These are phyloP conservation scores for Evernia prunastri DNA, from an alignment of 495 filamentous ascomycete genomes.

Conservation along the genomic window DNA sequence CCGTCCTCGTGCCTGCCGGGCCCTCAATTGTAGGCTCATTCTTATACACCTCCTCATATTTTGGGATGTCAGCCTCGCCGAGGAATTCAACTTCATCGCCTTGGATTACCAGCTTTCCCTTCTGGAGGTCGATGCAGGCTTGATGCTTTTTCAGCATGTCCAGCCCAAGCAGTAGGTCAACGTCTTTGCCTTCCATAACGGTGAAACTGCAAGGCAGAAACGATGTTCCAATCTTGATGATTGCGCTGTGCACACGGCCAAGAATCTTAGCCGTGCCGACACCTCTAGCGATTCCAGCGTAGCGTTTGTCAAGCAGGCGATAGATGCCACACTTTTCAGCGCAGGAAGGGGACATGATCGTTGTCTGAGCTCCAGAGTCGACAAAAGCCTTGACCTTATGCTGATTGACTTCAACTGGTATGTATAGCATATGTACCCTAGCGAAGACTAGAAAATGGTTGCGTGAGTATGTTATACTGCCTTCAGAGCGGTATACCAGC, in stretches of 20 bases:
- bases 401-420: slow-evolving; percentile 91
- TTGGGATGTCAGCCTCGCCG: slow-evolving; percentile 88
- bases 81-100: slow-evolving; percentile 83
- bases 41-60: slow-evolving; percentile 61
- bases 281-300: slow-evolving; percentile 82
- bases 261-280: slow-evolving; percentile 93
- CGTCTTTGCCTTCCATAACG: slow-evolving; percentile 99
- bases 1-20: slow-evolving; percentile 77
- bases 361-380: slow-evolving; percentile 95
- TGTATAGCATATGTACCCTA: slow-evolving; percentile 89
- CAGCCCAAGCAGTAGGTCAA: slow-evolving; percentile 88
- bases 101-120: slow-evolving; percentile 76
- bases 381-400: slow-evolving; percentile 92
- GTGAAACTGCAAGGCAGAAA: slow-evolving; percentile 93
- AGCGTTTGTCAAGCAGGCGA: slow-evolving; percentile 90
- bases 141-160: slow-evolving; percentile 96
- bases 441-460: slow-evolving; percentile 65
- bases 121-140: slow-evolving; percentile 80
- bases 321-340: slow-evolving; percentile 91
- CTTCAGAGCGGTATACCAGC: neutral
- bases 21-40: slow-evolving; percentile 83
- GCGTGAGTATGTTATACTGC: slow-evolving; percentile 22
- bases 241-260: slow-evolving; percentile 87
- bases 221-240: slow-evolving; percentile 83
- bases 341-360: slow-evolving; percentile 94